A percentile compares a stretch with the other conserved stretches of the same genome.
Evolutionary conservation across 2,329 filamentous ascomycete genomes (phyloP).

Genomic region (Cercospora citrullina): DNA sequence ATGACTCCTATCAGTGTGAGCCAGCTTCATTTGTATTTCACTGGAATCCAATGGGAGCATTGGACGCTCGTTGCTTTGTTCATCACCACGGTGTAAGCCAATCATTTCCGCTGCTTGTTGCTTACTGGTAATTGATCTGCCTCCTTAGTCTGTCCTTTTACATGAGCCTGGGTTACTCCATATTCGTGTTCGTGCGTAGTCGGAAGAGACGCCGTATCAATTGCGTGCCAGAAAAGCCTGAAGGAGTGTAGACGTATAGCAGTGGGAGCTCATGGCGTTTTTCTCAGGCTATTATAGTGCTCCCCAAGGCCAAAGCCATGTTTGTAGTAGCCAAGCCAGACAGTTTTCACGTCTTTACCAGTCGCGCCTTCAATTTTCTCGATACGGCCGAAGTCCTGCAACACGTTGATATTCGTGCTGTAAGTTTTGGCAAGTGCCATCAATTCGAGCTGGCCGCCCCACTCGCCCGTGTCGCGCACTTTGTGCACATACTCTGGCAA

Average conservation of each 20-base stretch:
- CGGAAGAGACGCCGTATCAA: neutral
- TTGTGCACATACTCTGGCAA: slow-evolving; percentile 70
- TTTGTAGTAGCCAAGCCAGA: slow-evolving; percentile 94
- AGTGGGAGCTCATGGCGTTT: slow-evolving; percentile 16
- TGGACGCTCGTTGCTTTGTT: slow-evolving; percentile 9
- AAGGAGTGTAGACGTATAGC: neutral
- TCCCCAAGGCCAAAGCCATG: slow-evolving; percentile 93
- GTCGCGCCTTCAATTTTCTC: slow-evolving; percentile 64
- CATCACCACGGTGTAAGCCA: slow-evolving; percentile 14
- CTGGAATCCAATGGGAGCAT: neutral
- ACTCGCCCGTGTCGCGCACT: slow-evolving; percentile 86
- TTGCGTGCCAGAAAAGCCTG: neutral
- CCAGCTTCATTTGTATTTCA: slow-evolving; percentile 7
- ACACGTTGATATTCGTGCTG: slow-evolving; percentile 74
- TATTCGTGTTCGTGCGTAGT: slow-evolving; percentile 15
- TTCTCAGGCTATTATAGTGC: slow-evolving; percentile 87
- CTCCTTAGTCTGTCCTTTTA: slow-evolving; percentile 14
- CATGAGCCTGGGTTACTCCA: slow-evolving; percentile 9
- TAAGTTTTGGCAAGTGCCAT: slow-evolving; percentile 80
- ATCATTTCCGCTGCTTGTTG: neutral
- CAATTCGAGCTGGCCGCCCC: slow-evolving; percentile 92
- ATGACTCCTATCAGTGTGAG: slow-evolving; percentile 17
- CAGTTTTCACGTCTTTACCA: slow-evolving; percentile 47
- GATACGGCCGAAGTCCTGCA: slow-evolving; percentile 77
- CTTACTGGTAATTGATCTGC: neutral